Evolutionary conservation across 2,329 filamentous ascomycete genomes (phyloP).

Genomic region (Diatrype stigma): DNA sequence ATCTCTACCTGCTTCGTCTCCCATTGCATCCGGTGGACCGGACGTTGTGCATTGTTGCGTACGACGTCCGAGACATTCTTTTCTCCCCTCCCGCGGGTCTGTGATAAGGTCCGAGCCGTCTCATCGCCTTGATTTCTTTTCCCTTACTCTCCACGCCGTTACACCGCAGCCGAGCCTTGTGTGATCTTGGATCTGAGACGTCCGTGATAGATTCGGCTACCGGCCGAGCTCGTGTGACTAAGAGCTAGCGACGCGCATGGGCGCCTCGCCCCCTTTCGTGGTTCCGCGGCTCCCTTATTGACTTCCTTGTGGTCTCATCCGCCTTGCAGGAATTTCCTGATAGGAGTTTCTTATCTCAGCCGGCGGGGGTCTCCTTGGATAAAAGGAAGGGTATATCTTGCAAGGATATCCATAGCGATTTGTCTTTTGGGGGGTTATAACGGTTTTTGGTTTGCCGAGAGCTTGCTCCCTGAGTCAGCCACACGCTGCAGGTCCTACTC

Average conservation of each 20-base stretch:
- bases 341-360: neutral
- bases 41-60: neutral
- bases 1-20: too few species aligned
- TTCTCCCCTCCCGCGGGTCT: neutral
- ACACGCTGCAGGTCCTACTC: neutral
- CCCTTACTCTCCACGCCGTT: neutral
- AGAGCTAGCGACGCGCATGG: neutral
- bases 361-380: neutral
- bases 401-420: too few species aligned
- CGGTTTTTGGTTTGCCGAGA: too few species aligned
- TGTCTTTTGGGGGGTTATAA: too few species aligned
- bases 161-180: constrained; percentile 1
- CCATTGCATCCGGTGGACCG: neutral
- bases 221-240: neutral
- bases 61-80: neutral
- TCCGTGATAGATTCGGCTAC: neutral
- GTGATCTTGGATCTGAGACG: neutral
- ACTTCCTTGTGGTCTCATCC: neutral
- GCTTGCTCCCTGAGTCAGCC: neutral
- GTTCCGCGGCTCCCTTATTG: neutral
- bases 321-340: neutral
- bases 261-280: neutral
- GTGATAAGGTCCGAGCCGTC: neutral
- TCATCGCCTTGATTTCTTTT: neutral
- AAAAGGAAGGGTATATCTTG: neutral